Evolutionary conservation across 2,329 filamentous ascomycete genomes (phyloP), one percentile per base, ranked within the genome.

Genomic region (Aspergillus glaucus): DNA sequence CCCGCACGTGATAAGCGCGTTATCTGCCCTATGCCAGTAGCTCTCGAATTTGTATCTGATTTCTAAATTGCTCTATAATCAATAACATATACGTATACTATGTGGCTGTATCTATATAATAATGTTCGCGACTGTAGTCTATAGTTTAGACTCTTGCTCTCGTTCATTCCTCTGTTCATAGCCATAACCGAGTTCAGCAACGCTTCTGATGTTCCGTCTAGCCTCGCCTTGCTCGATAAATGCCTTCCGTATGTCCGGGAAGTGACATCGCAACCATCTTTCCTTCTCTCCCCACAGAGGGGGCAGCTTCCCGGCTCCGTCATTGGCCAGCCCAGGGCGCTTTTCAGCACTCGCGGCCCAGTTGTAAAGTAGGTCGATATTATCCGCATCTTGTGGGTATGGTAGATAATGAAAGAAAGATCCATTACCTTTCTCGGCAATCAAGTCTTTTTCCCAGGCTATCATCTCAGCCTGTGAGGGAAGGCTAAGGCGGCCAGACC

Each of bases 141-240:
- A 30, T 30, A 12, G 9, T 30, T 12, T 4, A 30, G 10, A 10
- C 19, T 12, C 17, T 12, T 62, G 55, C 22, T 59, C 50, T 37
- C 42, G 45, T 45, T 30, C 26, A 10, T 60, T 63, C 65, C 63
- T 67, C 28, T 58, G 48, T 26, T 75, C 72, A 61, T 78, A 88
- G 47, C 74, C 65, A 60, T 87, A 87, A 0, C 88, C 91, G 26
- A 95, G 73, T 56, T 94, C 86, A 54, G 80, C 78, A 19, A 94
- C 64, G 3, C 75, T 82, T 62, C 69, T 84, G 8, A 89, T 83
- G 6, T 68, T 73, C 43, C 66, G 56, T 49, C 80, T 73, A 43
- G 67, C 64, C 32, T 82, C 78, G 0, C 88, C 89, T 34, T 73
- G 72, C 52, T 78, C 74, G 50, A 85, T 79, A 64, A 93, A 96